Evolutionary conservation across 306 rosid species (phyloP).

Genomic region (Pyrus communis): DNA sequence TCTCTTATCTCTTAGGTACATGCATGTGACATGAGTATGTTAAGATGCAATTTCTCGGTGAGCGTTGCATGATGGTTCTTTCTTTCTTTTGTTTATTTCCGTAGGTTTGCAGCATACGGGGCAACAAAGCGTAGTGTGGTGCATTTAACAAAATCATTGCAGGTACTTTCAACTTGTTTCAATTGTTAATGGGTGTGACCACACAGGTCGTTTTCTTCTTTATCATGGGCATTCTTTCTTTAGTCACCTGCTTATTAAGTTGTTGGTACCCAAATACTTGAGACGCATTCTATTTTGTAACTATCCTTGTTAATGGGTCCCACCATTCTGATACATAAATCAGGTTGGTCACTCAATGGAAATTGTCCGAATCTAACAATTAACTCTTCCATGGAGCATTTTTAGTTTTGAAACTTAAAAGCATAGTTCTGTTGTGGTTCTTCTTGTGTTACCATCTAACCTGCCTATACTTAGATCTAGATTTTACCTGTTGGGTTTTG

Average conservation of each 20-base stretch:
- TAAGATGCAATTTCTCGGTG: background rate
- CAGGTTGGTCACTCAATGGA: background rate
- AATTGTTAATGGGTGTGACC: background rate
- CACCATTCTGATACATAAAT: background rate
- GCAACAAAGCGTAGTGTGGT: constrained; percentile 98
- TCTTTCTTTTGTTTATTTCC: constrained; percentile 5
- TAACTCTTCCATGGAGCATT: background rate
- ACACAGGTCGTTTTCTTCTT: background rate
- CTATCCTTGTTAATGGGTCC: background rate
- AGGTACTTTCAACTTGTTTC: constrained; percentile 38
- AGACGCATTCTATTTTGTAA: background rate
- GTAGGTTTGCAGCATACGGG: constrained; percentile 97
- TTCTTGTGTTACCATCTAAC: no score
- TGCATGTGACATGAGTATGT: background rate
- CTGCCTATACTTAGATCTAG: no score
- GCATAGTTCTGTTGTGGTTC: background rate
- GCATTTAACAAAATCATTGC: constrained; percentile 90
- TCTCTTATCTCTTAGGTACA: background rate
- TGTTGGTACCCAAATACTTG: background rate
- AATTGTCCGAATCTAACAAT: background rate
- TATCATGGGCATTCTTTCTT: background rate
- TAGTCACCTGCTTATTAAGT: background rate
- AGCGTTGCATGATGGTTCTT: background rate
- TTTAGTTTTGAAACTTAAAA: background rate
- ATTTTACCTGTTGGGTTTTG: no score